phyloP scores from a whole-genome alignment of 768 basidiomycete genomes.

The Suillus brevipes region DNA sequence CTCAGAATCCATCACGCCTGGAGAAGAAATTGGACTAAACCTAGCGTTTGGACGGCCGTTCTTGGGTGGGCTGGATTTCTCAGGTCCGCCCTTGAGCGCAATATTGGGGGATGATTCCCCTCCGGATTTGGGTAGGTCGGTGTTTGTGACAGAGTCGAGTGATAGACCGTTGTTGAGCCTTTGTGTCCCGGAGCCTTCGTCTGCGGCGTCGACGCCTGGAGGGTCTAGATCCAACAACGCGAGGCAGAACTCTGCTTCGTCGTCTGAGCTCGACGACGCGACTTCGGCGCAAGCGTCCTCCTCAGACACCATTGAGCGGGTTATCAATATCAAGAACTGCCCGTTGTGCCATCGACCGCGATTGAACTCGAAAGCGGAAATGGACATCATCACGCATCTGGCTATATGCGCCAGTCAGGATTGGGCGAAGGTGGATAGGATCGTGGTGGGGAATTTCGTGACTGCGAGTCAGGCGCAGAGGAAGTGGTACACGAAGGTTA shows the following conservation, averaged over 20 bases:
- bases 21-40: slow-evolving; percentile 32
- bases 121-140: slow-evolving; percentile 20
- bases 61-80: slow-evolving; percentile 62
- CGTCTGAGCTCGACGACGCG: slow-evolving; percentile 48
- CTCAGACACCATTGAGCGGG: slow-evolving; percentile 61
- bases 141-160: slow-evolving; percentile 45
- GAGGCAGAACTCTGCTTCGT: slow-evolving; percentile 40
- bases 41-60: slow-evolving; percentile 35
- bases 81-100: slow-evolving; percentile 46
- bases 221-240: slow-evolving; percentile 2
- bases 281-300: slow-evolving; percentile 23
- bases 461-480: slow-evolving; percentile 93
- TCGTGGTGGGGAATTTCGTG: slow-evolving; percentile 93
- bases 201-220: slow-evolving; percentile 3
- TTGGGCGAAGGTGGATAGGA: slow-evolving; percentile 85
- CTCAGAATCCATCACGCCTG: slow-evolving; percentile 40
- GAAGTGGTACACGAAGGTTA: slow-evolving; percentile 94
- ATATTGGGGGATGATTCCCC: slow-evolving; percentile 32
- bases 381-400: slow-evolving; percentile 96
- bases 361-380: slow-evolving; percentile 81
- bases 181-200: slow-evolving; percentile 32
- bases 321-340: slow-evolving; percentile 95
- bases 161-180: slow-evolving; percentile 40
- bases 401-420: slow-evolving; percentile 94
- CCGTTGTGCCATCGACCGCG: slow-evolving; percentile 91